phyloP scores from a whole-genome alignment of 306 rosid species.

The Vachellia pachyceras region DNA sequence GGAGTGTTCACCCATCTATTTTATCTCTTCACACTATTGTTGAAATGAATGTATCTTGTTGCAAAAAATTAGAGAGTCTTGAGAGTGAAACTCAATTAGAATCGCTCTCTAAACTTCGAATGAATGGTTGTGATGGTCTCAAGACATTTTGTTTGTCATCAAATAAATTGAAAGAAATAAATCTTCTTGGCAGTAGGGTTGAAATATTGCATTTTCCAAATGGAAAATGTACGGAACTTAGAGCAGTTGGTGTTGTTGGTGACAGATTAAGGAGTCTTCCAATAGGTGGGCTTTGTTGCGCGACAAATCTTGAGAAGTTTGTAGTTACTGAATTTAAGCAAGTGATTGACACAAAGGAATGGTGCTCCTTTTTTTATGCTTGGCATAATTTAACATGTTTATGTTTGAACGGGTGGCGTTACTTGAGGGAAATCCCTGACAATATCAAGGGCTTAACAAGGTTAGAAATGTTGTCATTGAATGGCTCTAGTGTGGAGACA shows the following conservation, averaged over 20 bases:
- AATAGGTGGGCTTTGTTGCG: background rate
- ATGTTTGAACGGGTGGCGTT: background rate
- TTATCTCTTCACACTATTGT: background rate
- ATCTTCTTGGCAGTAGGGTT: too few relatives aligned
- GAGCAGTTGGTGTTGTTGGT: rapidly evolving
- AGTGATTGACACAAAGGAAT: background rate
- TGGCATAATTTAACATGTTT: too few relatives aligned
- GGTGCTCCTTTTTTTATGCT: background rate
- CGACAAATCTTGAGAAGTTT: background rate
- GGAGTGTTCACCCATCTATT: background rate
- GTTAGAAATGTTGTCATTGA: too few relatives aligned
- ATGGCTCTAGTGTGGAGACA: background rate
- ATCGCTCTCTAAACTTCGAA: background rate
- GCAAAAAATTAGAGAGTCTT: background rate
- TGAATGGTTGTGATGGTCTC: rapidly evolving
- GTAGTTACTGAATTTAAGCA: background rate
- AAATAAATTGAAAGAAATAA: too few relatives aligned
- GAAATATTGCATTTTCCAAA: background rate
- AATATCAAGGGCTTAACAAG: background rate
- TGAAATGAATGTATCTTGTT: background rate
- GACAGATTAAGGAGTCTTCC: background rate
- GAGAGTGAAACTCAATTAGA: background rate
- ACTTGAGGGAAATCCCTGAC: background rate
- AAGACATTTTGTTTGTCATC: background rate
- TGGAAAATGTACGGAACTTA: too few relatives aligned